Evolutionary conservation across 768 basidiomycete genomes (phyloP).

Genomic region (Lepiota venenata): DNA sequence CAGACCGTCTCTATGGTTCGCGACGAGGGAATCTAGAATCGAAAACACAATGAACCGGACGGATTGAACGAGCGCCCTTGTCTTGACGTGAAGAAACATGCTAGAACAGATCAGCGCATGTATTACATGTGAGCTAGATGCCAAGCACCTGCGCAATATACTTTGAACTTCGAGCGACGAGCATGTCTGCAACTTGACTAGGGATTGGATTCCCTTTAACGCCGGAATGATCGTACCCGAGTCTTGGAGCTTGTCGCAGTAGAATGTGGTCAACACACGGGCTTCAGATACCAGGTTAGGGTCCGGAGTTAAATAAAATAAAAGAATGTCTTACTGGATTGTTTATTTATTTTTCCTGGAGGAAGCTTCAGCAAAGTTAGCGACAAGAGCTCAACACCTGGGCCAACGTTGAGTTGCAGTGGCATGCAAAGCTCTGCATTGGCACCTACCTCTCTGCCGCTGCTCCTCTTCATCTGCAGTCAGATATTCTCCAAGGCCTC

Average conservation of each 20-base stretch:
- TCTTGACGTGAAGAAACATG: conserved; percentile 72
- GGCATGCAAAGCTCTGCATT: neutral
- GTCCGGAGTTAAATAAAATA: neutral
- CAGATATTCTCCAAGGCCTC: conserved; percentile 82
- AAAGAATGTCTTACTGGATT: conserved; percentile 61
- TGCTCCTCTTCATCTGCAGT: conserved; percentile 81
- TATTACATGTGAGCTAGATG: no score
- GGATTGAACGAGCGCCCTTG: conserved; percentile 79
- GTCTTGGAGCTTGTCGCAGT: conserved; percentile 83
- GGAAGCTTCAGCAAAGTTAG: conserved; percentile 63
- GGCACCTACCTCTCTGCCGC: conserved; percentile 68
- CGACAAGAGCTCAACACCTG: conserved; percentile 86
- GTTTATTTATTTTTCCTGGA: conserved; percentile 62
- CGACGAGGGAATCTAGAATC: conserved; percentile 76
- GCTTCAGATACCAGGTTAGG: conserved; percentile 40
- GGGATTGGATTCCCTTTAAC: conserved; percentile 66
- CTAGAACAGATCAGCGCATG: conserved; percentile 33
- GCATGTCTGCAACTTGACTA: conserved; percentile 57
- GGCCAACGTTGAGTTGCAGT: neutral
- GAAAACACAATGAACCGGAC: conserved; percentile 78
- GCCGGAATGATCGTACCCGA: conserved; percentile 81
- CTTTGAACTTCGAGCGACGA: conserved; percentile 33
- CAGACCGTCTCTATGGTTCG: conserved; percentile 64
- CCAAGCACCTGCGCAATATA: conserved; percentile 6
- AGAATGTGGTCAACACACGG: conserved; percentile 80